Conservation (phyloP, 768 basidiomycete genomes). For the Rickenella mellea region DNA sequence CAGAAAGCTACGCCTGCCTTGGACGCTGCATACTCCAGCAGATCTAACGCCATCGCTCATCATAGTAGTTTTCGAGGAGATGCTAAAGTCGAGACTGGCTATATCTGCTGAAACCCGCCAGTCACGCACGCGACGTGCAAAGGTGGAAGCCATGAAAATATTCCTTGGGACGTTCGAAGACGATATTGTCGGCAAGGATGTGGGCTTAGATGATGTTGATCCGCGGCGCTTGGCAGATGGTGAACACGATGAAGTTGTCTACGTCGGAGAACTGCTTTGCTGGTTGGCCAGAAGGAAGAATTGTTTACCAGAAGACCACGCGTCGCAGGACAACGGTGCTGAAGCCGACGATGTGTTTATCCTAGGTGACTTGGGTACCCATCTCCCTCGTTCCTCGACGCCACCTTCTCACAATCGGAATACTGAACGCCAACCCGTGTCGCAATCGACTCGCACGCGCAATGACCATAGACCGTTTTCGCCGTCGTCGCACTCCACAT, state of each 20-base stretch:
- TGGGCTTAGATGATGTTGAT: slow-evolving; percentile 59
- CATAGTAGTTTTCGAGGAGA: slow-evolving; percentile 57
- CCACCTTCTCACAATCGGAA: slow-evolving; percentile 2
- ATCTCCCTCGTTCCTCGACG: slow-evolving; percentile 2
- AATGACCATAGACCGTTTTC: slow-evolving; percentile 6
- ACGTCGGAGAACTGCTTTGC: slow-evolving; percentile 57
- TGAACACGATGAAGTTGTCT: slow-evolving; percentile 56
- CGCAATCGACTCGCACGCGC: slow-evolving; percentile 5
- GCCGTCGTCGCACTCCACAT: slow-evolving; percentile 14
- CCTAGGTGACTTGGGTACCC: no score
- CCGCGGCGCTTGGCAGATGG: slow-evolving; percentile 56
- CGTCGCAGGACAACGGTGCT: not conserved
- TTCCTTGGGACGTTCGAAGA: slow-evolving; percentile 66
- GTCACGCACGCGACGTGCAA: slow-evolving; percentile 26
- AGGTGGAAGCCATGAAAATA: slow-evolving; percentile 60
- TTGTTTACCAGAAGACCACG: slow-evolving; percentile 14
- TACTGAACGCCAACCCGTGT: slow-evolving; percentile 4
- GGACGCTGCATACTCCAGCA: slow-evolving; percentile 36
- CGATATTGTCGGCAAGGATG: slow-evolving; percentile 49
- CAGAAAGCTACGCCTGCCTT: slow-evolving; percentile 31
- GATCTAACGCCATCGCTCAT: slow-evolving; percentile 69
- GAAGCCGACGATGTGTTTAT: not conserved
- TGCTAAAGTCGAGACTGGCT: slow-evolving; percentile 47
- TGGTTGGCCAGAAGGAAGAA: slow-evolving; percentile 50
- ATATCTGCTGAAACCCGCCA: slow-evolving; percentile 25